These are phyloP conservation scores for Solanum clarkiae DNA, from an alignment of 257 asterid species.

Conservation along the genomic window DNA sequence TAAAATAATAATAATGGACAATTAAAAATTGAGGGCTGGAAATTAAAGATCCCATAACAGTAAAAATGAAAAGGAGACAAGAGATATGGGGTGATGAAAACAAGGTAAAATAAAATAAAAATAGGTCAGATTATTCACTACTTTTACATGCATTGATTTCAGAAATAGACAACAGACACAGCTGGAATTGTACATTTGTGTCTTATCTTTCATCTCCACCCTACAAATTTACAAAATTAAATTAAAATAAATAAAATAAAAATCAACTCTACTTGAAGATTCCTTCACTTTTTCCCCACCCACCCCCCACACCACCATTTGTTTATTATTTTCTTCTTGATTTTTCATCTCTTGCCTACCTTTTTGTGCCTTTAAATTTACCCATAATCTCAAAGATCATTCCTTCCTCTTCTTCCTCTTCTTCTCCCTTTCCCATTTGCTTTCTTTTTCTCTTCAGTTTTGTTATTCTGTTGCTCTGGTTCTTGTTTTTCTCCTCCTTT, in stretches of 20 bases:
- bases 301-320: conserved; percentile 2
- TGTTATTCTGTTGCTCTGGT: not conserved
- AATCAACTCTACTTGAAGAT: conserved; percentile 15
- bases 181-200: conserved; percentile 30
- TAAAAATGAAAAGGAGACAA: not conserved
- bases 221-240: conserved; percentile 10
- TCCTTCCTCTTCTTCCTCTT: conserved; percentile 32
- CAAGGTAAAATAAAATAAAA: conserved; percentile 8
- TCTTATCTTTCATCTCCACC: conserved; percentile 22
- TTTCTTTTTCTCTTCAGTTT: not conserved
- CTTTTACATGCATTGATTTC: not conserved
- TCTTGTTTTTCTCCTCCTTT: not conserved
- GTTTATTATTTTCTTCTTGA: not conserved
- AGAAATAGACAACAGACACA: conserved; percentile 9
- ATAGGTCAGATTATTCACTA: conserved; percentile 1
- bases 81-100: conserved; percentile 12
- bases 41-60: not conserved
- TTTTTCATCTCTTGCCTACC: not conserved
- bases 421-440: not conserved
- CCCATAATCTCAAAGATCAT: conserved; percentile 17
- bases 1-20: too few relatives aligned
- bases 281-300: conserved; percentile 16
- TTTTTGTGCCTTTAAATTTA: conserved; percentile 41
- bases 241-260: not conserved
- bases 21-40: too few relatives aligned